A percentile compares a stretch with the other conserved stretches of the same genome.
Evolutionary conservation across 1,284 basidiomycete species (phyloP).

Genomic region (Pseudozyma tsukubaensis): DNA sequence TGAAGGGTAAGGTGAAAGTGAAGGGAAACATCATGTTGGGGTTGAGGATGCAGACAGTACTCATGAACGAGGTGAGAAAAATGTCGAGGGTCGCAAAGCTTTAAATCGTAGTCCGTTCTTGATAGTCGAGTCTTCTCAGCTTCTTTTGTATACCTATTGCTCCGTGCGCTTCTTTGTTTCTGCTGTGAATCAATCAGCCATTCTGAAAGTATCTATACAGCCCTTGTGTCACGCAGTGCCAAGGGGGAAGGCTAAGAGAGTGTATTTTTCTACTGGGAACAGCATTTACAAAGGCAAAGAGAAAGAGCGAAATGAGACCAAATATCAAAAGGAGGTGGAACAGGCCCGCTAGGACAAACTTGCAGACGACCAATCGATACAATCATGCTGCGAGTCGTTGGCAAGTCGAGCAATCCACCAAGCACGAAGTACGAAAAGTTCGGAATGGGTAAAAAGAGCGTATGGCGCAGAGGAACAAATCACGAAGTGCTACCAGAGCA

Average conservation of each 20-base stretch:
- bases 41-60: slow-evolving; percentile 53
- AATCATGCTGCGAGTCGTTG: no score
- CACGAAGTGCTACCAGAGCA: slow-evolving; percentile 28
- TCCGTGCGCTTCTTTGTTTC: neutral
- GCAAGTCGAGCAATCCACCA: neutral
- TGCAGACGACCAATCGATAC: no score
- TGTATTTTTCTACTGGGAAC: slow-evolving; percentile 7
- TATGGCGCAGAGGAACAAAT: neutral
- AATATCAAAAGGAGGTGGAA: neutral
- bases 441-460: neutral
- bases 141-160: no score
- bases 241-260: slow-evolving; percentile 4
- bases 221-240: neutral
- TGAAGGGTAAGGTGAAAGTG: slow-evolving; percentile 59
- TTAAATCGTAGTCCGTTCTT: slow-evolving; percentile 2
- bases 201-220: neutral
- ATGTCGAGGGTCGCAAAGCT: slow-evolving; percentile 52
- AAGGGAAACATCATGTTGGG: slow-evolving; percentile 62
- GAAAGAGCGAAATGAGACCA: slow-evolving; percentile 1
- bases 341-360: no score
- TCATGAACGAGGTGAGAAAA: slow-evolving; percentile 57
- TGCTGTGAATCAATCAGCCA: neutral
- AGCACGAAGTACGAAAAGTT: slow-evolving; percentile 29
- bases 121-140: neutral
- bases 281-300: slow-evolving; percentile 10